A percentile compares a stretch with the other conserved stretches of the same genome.
Conservation (phyloP, 2,329 filamentous ascomycete genomes). For the Ilyonectria sp. region DNA sequence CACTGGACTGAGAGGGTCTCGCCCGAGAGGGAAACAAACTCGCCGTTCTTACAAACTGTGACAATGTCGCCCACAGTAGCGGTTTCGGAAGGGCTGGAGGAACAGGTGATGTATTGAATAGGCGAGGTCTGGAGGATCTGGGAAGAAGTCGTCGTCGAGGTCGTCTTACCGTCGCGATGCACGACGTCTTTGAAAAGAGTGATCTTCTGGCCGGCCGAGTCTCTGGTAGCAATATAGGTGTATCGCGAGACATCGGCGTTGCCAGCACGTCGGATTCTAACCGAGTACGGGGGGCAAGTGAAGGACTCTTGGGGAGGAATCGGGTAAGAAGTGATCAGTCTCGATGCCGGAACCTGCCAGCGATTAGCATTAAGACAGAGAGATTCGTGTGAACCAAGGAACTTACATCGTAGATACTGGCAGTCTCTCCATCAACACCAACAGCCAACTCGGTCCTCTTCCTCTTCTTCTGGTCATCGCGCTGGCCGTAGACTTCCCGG, state of each 20-base stretch:
- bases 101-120: constrained; percentile 54
- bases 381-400: too few relatives aligned
- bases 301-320: constrained; percentile 76
- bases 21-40: constrained; percentile 72
- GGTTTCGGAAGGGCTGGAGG: constrained; percentile 46
- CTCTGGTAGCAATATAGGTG: constrained; percentile 72
- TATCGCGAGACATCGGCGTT: constrained; percentile 68
- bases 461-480: constrained; percentile 70
- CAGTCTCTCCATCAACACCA: constrained; percentile 75
- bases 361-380: constrained; percentile 19
- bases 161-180: constrained; percentile 66
- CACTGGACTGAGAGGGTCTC: constrained; percentile 60
- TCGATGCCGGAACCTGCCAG: constrained; percentile 70
- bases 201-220: constrained; percentile 64
- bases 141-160: constrained; percentile 62
- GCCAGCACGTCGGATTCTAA: constrained; percentile 66
- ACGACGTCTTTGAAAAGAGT: constrained; percentile 73
- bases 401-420: constrained; percentile 77
- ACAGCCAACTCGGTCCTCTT: constrained; percentile 76
- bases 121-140: constrained; percentile 58
- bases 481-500: constrained; percentile 73
- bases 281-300: constrained; percentile 73
- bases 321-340: constrained; percentile 76
- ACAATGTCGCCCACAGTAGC: constrained; percentile 61
- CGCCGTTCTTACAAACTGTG: constrained; percentile 72